Evolutionary conservation across 306 rosid species (phyloP).

Genomic region (Alnus rubra): DNA sequence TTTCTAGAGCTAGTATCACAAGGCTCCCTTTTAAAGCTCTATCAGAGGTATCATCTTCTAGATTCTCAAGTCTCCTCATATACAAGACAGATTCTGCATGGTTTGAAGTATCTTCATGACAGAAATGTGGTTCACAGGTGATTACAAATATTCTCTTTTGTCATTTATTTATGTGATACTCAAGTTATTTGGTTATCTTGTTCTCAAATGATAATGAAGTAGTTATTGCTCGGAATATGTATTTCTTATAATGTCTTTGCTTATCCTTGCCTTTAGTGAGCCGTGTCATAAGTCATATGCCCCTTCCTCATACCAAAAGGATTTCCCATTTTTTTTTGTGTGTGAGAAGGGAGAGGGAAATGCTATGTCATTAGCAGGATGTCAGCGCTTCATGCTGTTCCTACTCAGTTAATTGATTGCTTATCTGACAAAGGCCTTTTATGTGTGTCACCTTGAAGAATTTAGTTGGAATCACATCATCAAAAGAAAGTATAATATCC

Average conservation of each 20-base stretch:
- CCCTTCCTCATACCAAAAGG: too few relatives aligned
- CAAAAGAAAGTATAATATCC: neutral
- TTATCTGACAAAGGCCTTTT: neutral
- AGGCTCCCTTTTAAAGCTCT: constrained; percentile 82
- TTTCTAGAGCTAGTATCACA: constrained; percentile 87
- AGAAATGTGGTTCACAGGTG: constrained; percentile 89
- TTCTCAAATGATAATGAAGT: neutral
- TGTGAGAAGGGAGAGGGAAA: too few relatives aligned
- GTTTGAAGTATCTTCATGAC: constrained; percentile 95
- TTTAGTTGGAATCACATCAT: neutral
- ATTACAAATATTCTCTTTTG: constrained; percentile 13
- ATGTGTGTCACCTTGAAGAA: neutral
- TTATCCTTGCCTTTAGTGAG: neutral
- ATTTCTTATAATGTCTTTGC: neutral
- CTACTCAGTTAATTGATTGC: too few relatives aligned
- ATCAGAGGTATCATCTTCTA: constrained; percentile 55
- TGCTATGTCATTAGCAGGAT: too few relatives aligned
- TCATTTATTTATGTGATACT: constrained; percentile 14
- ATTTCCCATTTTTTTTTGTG: neutral
- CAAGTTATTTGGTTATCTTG: constrained; percentile 13
- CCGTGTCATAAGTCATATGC: too few relatives aligned
- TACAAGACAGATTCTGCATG: constrained; percentile 84
- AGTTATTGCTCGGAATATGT: neutral
- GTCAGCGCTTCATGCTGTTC: too few relatives aligned
- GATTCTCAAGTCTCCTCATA: constrained; percentile 88